Conservation (phyloP, 306 rosid genomes). For the Sesbania bispinosa region DNA sequence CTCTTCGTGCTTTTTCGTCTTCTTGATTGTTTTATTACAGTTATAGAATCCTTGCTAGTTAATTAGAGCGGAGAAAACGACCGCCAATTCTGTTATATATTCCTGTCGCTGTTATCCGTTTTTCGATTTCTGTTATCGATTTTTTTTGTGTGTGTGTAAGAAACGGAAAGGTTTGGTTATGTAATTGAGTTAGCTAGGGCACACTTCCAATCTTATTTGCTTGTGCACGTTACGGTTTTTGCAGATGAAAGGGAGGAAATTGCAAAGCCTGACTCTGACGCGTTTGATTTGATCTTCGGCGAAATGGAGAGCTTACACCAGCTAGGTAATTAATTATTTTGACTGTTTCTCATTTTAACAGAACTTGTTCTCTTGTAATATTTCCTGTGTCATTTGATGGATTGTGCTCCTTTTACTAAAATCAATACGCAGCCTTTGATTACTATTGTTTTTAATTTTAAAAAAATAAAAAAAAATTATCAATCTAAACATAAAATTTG, state of each 20-base stretch:
- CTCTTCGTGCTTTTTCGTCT: not conserved
- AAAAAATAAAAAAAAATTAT: no score
- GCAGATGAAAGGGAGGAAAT: slow-evolving; percentile 40
- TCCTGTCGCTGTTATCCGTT: not conserved
- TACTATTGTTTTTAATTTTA: no score
- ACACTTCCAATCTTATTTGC: no score
- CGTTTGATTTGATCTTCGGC: slow-evolving; percentile 24
- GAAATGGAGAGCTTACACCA: slow-evolving; percentile 42
- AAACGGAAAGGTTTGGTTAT: not conserved
- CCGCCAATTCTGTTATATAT: not conserved
- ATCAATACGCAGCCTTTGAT: no score
- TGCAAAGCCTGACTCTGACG: slow-evolving; percentile 22
- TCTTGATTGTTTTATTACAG: not conserved
- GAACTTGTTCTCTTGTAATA: no score
- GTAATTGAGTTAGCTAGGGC: not conserved
- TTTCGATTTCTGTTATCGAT: not conserved
- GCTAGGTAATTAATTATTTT: slow-evolving; percentile 28
- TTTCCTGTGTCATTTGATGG: no score
- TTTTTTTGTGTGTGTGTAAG: not conserved
- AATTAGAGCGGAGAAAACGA: not conserved
- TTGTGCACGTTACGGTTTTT: no score
- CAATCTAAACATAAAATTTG: no score
- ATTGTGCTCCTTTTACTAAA: no score
- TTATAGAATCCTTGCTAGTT: not conserved
- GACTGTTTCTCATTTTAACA: no score